phyloP scores from a whole-genome alignment of 139 green algal genomes.

The Limnomonas spitsbergensis region DNA sequence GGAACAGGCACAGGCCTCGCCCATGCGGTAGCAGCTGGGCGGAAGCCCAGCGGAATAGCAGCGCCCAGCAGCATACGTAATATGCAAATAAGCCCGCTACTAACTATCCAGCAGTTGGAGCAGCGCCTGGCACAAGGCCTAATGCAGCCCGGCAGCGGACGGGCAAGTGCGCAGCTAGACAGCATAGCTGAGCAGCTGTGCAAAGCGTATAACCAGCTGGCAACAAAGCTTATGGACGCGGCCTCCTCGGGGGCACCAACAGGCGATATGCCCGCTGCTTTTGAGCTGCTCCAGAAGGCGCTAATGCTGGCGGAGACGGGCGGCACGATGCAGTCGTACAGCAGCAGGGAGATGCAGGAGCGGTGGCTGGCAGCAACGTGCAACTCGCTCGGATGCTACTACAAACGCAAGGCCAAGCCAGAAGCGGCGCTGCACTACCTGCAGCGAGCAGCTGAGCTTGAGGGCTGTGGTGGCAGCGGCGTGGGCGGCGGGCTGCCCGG shows the following conservation, averaged over 20 bases:
- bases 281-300: constrained; percentile 32
- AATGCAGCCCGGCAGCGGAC: neutral
- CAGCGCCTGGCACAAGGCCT: neutral
- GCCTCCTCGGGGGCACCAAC: too few species aligned
- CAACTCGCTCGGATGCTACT: constrained; percentile 37
- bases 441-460: constrained; percentile 6
- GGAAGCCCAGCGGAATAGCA: too few species aligned
- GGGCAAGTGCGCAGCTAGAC: neutral
- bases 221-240: constrained; percentile 21
- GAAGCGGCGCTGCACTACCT: constrained; percentile 19
- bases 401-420: constrained; percentile 13
- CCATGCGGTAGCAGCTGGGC: too few species aligned
- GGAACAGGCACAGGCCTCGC: too few species aligned
- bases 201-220: constrained; percentile 24
- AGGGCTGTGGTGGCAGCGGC: neutral
- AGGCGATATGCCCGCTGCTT: neutral
- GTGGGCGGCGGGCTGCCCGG: neutral
- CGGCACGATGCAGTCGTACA: constrained; percentile 8
- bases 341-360: neutral
- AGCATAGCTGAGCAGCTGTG: constrained; percentile 14
- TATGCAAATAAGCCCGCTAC: too few species aligned
- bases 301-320: constrained; percentile 19
- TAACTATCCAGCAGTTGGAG: neutral
- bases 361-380: constrained; percentile 3
- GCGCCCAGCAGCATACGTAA: too few species aligned